Evolutionary conservation across 139 green algal species (phyloP).

Genomic region (Chlorella sorokiniana): DNA sequence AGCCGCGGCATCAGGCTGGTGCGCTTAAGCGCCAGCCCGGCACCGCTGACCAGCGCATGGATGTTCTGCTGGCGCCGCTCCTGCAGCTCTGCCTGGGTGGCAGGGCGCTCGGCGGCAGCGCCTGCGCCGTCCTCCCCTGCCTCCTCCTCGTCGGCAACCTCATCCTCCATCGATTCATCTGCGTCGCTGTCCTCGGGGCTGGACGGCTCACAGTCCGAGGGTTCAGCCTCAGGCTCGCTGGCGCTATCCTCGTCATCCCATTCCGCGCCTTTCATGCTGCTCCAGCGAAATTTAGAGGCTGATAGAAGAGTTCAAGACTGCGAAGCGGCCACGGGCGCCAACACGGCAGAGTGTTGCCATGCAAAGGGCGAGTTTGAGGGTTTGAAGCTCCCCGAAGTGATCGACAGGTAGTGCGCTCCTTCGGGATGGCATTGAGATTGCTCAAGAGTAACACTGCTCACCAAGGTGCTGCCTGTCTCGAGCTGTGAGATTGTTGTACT

Average conservation of each 20-base stretch:
- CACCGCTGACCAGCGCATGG: constrained; percentile 60
- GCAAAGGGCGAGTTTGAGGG: too few species aligned
- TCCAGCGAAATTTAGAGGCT: neutral
- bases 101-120: neutral
- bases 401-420: too few species aligned
- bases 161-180: neutral
- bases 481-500: too few species aligned
- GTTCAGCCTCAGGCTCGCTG: neutral
- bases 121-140: neutral
- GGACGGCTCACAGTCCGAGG: neutral
- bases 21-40: neutral
- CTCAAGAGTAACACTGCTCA: too few species aligned
- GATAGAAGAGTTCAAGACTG: neutral
- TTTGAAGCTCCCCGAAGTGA: too few species aligned
- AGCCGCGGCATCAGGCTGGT: constrained; percentile 5
- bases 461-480: too few species aligned
- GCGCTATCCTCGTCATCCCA: neutral
- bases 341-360: too few species aligned
- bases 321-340: too few species aligned
- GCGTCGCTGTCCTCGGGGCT: neutral
- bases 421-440: too few species aligned
- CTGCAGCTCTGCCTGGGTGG: neutral
- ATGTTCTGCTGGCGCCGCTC: constrained; percentile 62
- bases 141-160: neutral
- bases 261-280: neutral